Percentiles rank a stretch among this genome's conserved stretches.
phyloP scores from a whole-genome alignment of 192 early-diverging fungal species.

The Podila verticillata region DNA sequence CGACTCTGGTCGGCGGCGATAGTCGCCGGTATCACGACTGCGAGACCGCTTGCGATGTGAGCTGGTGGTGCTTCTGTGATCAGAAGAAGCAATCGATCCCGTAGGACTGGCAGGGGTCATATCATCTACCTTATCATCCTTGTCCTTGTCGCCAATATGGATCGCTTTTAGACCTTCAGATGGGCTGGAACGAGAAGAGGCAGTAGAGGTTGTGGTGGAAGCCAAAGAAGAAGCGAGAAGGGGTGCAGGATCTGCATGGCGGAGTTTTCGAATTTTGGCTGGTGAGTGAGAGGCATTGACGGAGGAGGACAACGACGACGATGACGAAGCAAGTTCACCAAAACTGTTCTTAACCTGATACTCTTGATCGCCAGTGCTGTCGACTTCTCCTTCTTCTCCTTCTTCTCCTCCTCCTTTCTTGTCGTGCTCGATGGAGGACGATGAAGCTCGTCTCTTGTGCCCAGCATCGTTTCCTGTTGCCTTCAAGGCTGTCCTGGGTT shows the following conservation, averaged over 20 bases:
- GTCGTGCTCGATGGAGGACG: background rate
- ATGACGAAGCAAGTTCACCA: slow-evolving; percentile 46
- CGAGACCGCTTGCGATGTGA: slow-evolving; percentile 21
- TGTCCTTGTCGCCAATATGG: slow-evolving; percentile 24
- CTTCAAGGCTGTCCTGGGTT: slow-evolving; percentile 3
- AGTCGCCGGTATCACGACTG: slow-evolving; percentile 30
- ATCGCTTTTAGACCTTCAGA: slow-evolving; percentile 40
- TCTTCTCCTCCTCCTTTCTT: slow-evolving; percentile 4
- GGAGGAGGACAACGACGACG: slow-evolving; percentile 25
- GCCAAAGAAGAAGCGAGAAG: slow-evolving; percentile 20
- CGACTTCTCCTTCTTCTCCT: slow-evolving; percentile 22
- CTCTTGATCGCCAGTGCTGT: slow-evolving; percentile 28
- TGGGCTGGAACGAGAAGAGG: slow-evolving; percentile 37
- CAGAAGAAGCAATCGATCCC: slow-evolving; percentile 21
- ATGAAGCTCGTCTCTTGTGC: slow-evolving; percentile 27
- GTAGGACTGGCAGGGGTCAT: slow-evolving; percentile 30
- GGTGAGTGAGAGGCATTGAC: slow-evolving; percentile 44
- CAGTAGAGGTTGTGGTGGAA: slow-evolving; percentile 31
- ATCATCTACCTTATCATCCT: slow-evolving; percentile 26
- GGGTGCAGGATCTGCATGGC: slow-evolving; percentile 41
- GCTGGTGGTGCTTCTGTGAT: slow-evolving; percentile 27
- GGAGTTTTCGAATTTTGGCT: slow-evolving; percentile 56
- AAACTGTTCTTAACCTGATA: slow-evolving; percentile 55
- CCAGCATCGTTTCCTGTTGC: slow-evolving; percentile 15
- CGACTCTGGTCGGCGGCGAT: slow-evolving; percentile 13